Conservation (phyloP, 2,329 filamentous ascomycete genomes). For the Ophiostoma himal-ulmi region DNA sequence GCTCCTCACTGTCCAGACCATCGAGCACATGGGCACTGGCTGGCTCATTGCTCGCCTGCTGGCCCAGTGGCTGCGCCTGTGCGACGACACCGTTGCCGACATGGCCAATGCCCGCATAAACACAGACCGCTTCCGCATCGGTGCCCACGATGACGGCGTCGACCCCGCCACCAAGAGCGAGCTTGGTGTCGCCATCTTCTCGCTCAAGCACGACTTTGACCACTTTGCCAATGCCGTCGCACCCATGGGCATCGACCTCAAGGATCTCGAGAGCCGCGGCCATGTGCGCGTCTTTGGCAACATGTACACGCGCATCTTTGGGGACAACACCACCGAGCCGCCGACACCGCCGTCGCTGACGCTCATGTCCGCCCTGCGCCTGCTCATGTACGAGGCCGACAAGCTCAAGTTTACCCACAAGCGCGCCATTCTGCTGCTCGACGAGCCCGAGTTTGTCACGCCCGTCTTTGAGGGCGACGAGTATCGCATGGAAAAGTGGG, state of each 20-base stretch:
- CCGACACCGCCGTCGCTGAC: constrained; percentile 13
- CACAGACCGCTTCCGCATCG: constrained; percentile 15
- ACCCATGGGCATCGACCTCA: constrained; percentile 24
- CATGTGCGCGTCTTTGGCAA: constrained; percentile 23
- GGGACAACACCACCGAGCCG: not conserved
- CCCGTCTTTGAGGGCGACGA: constrained; percentile 17
- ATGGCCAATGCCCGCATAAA: constrained; percentile 7
- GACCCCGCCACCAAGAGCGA: constrained; percentile 18
- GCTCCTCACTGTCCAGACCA: constrained; percentile 13
- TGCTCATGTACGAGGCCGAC: constrained; percentile 21
- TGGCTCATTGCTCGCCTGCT: constrained; percentile 15
- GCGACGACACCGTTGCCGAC: constrained; percentile 4
- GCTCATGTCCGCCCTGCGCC: constrained; percentile 20
- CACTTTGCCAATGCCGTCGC: constrained; percentile 22
- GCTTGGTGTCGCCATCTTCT: constrained; percentile 24
- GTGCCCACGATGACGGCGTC: constrained; percentile 18
- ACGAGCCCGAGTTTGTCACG: constrained; percentile 24
- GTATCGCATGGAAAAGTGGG: constrained; percentile 19
- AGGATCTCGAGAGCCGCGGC: constrained; percentile 19
- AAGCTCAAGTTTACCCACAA: constrained; percentile 12
- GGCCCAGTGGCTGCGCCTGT: constrained; percentile 14
- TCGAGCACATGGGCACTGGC: not conserved
- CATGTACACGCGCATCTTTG: constrained; percentile 19
- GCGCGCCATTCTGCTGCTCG: constrained; percentile 24
- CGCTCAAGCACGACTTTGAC: constrained; percentile 23